Conservation (phyloP, 176 grass and related monocot genomes). For the Carex littledalei region DNA sequence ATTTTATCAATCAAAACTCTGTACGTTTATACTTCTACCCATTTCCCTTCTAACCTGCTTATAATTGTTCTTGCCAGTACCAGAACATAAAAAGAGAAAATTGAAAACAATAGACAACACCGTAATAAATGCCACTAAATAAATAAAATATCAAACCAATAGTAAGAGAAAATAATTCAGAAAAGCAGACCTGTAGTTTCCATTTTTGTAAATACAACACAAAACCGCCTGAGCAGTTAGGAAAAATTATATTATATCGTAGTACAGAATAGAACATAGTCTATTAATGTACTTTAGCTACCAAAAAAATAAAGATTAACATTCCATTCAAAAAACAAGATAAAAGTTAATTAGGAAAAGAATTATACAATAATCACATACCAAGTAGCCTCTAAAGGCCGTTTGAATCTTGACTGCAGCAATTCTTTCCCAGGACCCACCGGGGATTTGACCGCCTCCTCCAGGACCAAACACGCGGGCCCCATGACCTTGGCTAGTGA, state of each 20-base stretch:
- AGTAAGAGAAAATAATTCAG: conserved; percentile 2
- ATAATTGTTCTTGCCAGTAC: not conserved
- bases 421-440: not conserved
- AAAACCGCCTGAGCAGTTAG: not conserved
- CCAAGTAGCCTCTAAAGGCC: conserved; percentile 69
- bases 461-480: not conserved
- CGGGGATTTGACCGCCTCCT: not conserved
- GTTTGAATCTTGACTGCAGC: conserved; percentile 89
- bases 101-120: not conserved
- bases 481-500: conserved; percentile 54
- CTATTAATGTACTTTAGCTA: not conserved
- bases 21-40: not conserved
- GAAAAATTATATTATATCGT: not conserved
- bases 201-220: not conserved
- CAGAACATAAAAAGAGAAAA: conserved; percentile 16
- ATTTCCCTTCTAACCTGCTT: not conserved
- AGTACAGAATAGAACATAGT: not conserved
- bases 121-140: not conserved
- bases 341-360: not conserved
- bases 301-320: not conserved
- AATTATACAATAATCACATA: conserved; percentile 1
- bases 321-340: not conserved
- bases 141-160: not conserved
- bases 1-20: conserved; percentile 14
- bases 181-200: not conserved